phyloP scores from a whole-genome alignment of 768 basidiomycete genomes.

The Podaxis sp. region DNA sequence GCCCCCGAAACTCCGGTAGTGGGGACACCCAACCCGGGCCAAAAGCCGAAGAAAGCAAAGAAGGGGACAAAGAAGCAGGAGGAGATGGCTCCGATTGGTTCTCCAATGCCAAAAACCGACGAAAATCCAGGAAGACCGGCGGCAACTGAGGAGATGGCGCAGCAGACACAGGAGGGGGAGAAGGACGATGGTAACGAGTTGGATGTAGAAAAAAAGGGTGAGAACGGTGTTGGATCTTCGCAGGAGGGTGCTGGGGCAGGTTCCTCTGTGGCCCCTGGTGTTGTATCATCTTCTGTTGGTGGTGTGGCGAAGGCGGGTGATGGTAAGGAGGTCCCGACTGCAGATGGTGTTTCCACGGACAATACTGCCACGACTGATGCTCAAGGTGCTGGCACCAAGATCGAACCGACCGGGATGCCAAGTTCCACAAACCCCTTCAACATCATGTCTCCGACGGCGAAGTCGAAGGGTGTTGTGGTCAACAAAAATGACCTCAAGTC shows the following conservation, averaged over 20 bases:
- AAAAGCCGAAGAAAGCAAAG: slow-evolving; percentile 1
- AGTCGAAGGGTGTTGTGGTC: neutral
- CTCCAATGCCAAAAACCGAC: slow-evolving; percentile 9
- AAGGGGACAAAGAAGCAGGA: slow-evolving; percentile 15
- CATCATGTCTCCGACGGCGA: neutral
- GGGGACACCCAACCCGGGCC: neutral
- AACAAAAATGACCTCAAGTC: slow-evolving; percentile 3
- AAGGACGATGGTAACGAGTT: slow-evolving; percentile 2
- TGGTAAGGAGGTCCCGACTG: slow-evolving; percentile 2
- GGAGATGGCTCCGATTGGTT: slow-evolving; percentile 2
- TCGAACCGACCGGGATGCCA: neutral
- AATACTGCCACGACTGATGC: neutral
- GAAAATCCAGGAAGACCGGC: neutral
- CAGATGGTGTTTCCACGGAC: slow-evolving; percentile 5
- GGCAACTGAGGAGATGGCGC: neutral
- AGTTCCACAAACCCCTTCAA: neutral
- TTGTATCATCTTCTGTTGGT: neutral
- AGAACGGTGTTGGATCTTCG: slow-evolving; percentile 13
- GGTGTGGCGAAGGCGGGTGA: neutral
- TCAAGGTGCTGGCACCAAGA: neutral
- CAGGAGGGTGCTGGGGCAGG: slow-evolving; percentile 4
- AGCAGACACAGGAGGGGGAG: too few species aligned
- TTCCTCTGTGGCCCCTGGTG: slow-evolving; percentile 3
- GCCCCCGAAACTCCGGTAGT: slow-evolving; percentile 5
- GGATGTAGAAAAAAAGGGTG: slow-evolving; percentile 13